A percentile compares a stretch with the other conserved stretches of the same genome.
These are phyloP conservation scores for Bipolaris gigantea DNA, from an alignment of 2,329 filamentous ascomycete species.

Conservation along the genomic window DNA sequence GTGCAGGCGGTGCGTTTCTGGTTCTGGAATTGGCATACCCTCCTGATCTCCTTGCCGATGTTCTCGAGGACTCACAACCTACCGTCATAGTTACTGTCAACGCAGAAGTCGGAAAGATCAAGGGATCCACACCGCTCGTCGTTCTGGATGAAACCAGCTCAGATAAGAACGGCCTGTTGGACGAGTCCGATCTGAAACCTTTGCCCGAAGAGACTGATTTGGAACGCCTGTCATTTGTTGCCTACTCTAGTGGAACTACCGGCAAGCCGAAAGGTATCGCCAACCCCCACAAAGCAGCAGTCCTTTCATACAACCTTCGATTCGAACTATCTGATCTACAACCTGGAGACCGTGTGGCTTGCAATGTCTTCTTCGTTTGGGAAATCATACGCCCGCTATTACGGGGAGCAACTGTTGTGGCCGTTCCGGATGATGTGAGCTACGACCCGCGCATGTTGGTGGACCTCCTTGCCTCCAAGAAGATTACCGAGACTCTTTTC, in stretches of 20 bases:
- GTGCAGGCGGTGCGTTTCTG: constrained; percentile 77
- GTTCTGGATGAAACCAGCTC: constrained; percentile 58
- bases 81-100: constrained; percentile 69
- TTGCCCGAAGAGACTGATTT: constrained; percentile 68
- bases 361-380: constrained; percentile 87
- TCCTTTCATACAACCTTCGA: constrained; percentile 72
- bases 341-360: constrained; percentile 77
- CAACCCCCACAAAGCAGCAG: constrained; percentile 73
- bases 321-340: constrained; percentile 70
- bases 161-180: constrained; percentile 32
- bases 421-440: constrained; percentile 73
- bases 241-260: constrained; percentile 77
- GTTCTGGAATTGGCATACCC: constrained; percentile 81
- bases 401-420: constrained; percentile 73
- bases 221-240: constrained; percentile 76
- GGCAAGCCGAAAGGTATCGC: constrained; percentile 81
- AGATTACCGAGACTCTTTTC: constrained; percentile 80
- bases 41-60: constrained; percentile 71
- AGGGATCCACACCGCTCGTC: constrained; percentile 64
- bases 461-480: constrained; percentile 65
- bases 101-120: constrained; percentile 67
- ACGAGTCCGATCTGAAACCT: constrained; percentile 52
- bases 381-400: constrained; percentile 77
- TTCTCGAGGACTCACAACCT: constrained; percentile 74
- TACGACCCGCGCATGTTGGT: constrained; percentile 77